phyloP scores from a whole-genome alignment of 164 flowering plant species.

The Platanus orientalis region DNA sequence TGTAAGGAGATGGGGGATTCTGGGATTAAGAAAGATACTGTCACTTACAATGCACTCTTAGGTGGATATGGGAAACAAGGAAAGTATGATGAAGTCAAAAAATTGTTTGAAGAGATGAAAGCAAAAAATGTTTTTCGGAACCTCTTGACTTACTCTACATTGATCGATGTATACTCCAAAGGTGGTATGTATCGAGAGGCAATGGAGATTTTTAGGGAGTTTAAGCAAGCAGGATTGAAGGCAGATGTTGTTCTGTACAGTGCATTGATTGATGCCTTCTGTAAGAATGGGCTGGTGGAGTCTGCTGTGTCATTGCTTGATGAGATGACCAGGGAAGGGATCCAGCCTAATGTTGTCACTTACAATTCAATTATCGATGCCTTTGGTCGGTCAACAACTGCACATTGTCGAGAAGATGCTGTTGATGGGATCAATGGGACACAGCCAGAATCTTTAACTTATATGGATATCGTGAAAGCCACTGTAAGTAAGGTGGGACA shows the following conservation, averaged over 20 bases:
- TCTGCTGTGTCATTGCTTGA: conserved; percentile 75
- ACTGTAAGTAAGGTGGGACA: conserved; percentile 10
- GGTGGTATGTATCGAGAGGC: conserved; percentile 85
- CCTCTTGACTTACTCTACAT: conserved; percentile 79
- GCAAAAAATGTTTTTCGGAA: conserved; percentile 48
- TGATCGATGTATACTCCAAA: conserved; percentile 82
- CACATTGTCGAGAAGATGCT: conserved; percentile 22
- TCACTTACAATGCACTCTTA: conserved; percentile 88
- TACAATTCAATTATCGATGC: conserved; percentile 97
- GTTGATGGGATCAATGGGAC: conserved; percentile 17
- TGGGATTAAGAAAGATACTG: conserved; percentile 79
- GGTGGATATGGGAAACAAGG: conserved; percentile 92
- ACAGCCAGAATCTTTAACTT: conserved; percentile 22
- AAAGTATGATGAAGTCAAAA: conserved; percentile 57
- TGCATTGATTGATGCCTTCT: conserved; percentile 81
- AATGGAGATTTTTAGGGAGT: conserved; percentile 70
- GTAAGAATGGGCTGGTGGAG: conserved; percentile 86
- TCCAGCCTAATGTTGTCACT: conserved; percentile 89
- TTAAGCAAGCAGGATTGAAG: conserved; percentile 73
- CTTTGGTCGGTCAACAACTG: conserved; percentile 55
- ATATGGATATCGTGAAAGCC: conserved; percentile 12
- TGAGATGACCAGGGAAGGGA: conserved; percentile 90
- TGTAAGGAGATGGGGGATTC: conserved; percentile 76
- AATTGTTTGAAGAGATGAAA: conserved; percentile 71
- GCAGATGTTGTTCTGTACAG: conserved; percentile 97